Base-by-base conservation (phyloP, 2,329 filamentous ascomycete genomes). In the Zelopaecilomyces penicillatus region DNA sequence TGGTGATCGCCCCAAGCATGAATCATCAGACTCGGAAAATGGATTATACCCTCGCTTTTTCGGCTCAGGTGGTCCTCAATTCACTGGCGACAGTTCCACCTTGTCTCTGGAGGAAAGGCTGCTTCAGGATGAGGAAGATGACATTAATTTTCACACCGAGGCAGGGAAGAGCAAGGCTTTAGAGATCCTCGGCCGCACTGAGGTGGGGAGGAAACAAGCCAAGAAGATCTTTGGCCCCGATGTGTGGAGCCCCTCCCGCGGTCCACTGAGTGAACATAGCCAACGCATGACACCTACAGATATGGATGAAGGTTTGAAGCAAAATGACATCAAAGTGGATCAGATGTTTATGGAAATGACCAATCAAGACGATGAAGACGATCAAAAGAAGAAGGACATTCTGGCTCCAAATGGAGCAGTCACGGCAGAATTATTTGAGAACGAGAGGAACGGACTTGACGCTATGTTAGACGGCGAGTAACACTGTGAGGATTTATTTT, bases 311-410 rank as follows among this genome's bases (percentile, higher is more conserved):
- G 50, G 58, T 44, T 57, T 59, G 49, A 65, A 60, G 44, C 54
- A 61, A 5, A 68, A 70, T 32, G 71, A 73, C 12, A 67, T 65
- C 37, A 73, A 70, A 28, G 72, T 74, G 4, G 71, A 76, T 45
- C 71, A 70, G 51, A 76, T 78, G 71, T 77, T 78, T 54, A 65
- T 71, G 37, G 74, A 77, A 37, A 67, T 78, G 51, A 75, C 73
- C 4, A 75, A 77, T 46, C 67, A 72, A 45, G 70, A 74, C 11
- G 70, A 75, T 27, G 73, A 75, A 4, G 69, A 71, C 10, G 61
- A 63, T 43, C 59, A 45, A 7, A 70, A 69, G 53, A 63, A 62
- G 50, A 64, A 64, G 37, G 59, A 62, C 30, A 42, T 40, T 5
- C 44, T 37, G 2, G 48, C 50, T 30, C 43, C 47, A n/a, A 59